Percentiles rank a stretch among this genome's conserved stretches.
Evolutionary conservation across 345 rosid genomes (phyloP).

Genomic region (sweet orange (Citrus sinensis)): DNA sequence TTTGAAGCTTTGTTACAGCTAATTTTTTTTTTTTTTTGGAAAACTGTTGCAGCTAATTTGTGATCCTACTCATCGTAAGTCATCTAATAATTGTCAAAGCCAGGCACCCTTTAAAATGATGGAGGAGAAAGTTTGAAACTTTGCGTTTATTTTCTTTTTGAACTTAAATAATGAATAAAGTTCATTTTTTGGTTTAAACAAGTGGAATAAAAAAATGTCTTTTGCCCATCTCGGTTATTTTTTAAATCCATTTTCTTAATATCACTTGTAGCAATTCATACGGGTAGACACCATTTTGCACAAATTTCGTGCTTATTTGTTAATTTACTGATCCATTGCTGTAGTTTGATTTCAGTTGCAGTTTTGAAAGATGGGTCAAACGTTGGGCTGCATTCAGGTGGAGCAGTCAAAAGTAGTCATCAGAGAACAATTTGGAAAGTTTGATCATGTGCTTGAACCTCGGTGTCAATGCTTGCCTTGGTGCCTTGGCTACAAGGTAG

Average conservation of each 20-base stretch:
- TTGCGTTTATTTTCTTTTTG: not conserved
- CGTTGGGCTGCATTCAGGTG: slow-evolving; percentile 27
- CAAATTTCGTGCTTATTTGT: not conserved
- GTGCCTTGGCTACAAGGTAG: slow-evolving; percentile 25
- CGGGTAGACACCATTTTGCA: not conserved
- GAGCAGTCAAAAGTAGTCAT: slow-evolving; percentile 27
- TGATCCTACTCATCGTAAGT: not conserved
- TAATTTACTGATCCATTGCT: not conserved
- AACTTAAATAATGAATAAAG: not conserved
- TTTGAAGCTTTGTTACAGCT: not conserved
- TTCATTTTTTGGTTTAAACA: not conserved
- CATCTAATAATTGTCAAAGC: not conserved
- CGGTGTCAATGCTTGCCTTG: slow-evolving; percentile 35
- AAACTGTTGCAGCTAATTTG: too few relatives aligned
- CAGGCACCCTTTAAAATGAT: not conserved
- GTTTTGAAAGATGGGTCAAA: slow-evolving; percentile 17
- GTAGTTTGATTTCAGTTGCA: not conserved
- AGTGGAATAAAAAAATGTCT: not conserved
- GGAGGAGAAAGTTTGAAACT: not conserved
- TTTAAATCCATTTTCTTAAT: not conserved
- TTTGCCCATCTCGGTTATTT: not conserved
- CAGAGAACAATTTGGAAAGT: slow-evolving; percentile 30
- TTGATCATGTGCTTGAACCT: slow-evolving; percentile 33
- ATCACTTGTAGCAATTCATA: not conserved
- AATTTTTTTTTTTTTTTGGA: not conserved